These are phyloP conservation scores for Daldinia vernicosa DNA, from an alignment of 495 filamentous ascomycete species.

Conservation along the genomic window DNA sequence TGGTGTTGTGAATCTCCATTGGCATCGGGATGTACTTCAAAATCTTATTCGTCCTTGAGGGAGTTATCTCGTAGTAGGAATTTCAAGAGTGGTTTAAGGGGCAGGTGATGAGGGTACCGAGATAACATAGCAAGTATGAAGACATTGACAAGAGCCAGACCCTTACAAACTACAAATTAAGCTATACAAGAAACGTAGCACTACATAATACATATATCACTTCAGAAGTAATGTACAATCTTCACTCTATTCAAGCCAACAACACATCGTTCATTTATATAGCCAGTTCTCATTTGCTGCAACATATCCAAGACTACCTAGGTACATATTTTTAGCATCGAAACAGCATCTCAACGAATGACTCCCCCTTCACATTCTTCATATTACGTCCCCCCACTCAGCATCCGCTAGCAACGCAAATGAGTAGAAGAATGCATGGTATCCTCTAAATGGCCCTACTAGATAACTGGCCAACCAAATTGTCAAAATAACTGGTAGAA, in stretches of 20 bases:
- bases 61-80: no score
- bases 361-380: neutral
- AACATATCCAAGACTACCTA: neutral
- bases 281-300: neutral
- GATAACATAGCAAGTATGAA: no score
- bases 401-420: slow-evolving; percentile 18
- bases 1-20: no score
- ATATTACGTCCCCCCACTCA: neutral
- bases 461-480: neutral
- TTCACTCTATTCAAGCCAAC: neutral
- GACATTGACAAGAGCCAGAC: no score
- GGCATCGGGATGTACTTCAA: no score
- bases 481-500: slow-evolving; percentile 9
- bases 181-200: neutral
- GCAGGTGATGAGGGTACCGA: no score
- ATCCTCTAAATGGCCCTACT: slow-evolving; percentile 17
- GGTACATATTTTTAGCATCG: neutral
- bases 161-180: no score
- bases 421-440: slow-evolving; percentile 14
- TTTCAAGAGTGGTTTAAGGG: no score
- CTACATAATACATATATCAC: neutral
- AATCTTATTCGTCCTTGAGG: no score
- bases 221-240: neutral
- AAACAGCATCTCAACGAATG: neutral
- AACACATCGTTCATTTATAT: neutral